Evolutionary conservation across 331 rosid genomes (phyloP).

Genomic region (Saraca asoca): DNA sequence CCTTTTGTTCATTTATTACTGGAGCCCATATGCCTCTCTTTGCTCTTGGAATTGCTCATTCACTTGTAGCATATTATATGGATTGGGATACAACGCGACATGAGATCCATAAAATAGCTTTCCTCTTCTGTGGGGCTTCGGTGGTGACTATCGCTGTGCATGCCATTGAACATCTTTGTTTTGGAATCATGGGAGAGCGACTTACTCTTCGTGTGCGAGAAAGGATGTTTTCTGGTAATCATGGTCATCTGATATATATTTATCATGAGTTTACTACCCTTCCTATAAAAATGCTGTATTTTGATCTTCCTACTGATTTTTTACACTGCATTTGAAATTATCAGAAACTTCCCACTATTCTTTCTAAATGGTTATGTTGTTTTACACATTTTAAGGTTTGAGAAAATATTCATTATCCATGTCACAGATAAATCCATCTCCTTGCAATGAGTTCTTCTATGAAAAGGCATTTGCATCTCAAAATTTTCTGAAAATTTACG

Average conservation of each 20-base stretch:
- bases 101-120: constrained; percentile 66
- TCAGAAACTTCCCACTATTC: background rate
- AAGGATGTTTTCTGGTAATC: constrained; percentile 79
- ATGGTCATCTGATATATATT: constrained; percentile 9
- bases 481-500: background rate
- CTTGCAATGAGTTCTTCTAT: constrained; percentile 4
- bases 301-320: constrained; percentile 16
- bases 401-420: constrained; percentile 16
- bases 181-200: constrained; percentile 95
- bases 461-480: constrained; percentile 4
- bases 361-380: background rate
- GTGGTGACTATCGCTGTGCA: constrained; percentile 72
- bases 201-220: constrained; percentile 92
- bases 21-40: constrained; percentile 98
- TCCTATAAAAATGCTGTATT: constrained; percentile 12
- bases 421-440: constrained; percentile 21
- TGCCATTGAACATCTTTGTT: constrained; percentile 81
- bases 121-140: constrained; percentile 75
- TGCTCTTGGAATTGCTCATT: constrained; percentile 93
- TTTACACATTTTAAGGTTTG: constrained; percentile 23
- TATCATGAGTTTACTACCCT: background rate
- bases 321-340: constrained; percentile 1
- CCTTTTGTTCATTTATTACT: constrained; percentile 73
- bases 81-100: constrained; percentile 84
- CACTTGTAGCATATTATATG: constrained; percentile 92